Percentiles rank a stretch among this genome's conserved stretches.
These are phyloP conservation scores for Puya raimondii DNA, from an alignment of 176 grass and related monocot genomes.

Conservation along the genomic window DNA sequence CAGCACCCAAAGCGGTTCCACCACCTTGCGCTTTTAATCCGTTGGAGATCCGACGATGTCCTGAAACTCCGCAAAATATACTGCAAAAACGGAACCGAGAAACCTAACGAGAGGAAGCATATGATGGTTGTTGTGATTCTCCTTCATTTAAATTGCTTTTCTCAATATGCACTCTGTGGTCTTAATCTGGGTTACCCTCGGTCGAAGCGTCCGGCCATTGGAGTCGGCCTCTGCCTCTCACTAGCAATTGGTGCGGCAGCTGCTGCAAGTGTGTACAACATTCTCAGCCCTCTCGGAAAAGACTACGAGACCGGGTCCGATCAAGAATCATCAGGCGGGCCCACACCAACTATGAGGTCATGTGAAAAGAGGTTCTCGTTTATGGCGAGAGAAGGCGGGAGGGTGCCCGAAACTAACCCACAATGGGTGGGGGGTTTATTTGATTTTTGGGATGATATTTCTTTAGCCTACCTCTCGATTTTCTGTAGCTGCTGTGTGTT, in stretches of 20 bases:
- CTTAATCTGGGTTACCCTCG: slow-evolving; percentile 51
- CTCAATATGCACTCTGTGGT: slow-evolving; percentile 63
- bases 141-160: slow-evolving; percentile 70
- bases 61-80: slow-evolving; percentile 40
- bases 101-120: slow-evolving; percentile 72
- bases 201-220: slow-evolving; percentile 32
- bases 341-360: slow-evolving; percentile 19
- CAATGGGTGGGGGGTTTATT: slow-evolving; percentile 40
- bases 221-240: slow-evolving; percentile 44
- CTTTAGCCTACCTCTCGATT: slow-evolving; percentile 48
- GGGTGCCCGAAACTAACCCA: slow-evolving; percentile 6
- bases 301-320: slow-evolving; percentile 50
- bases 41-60: slow-evolving; percentile 42
- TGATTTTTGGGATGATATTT: slow-evolving; percentile 71
- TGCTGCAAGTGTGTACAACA: slow-evolving; percentile 53
- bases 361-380: slow-evolving; percentile 43
- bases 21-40: slow-evolving; percentile 41
- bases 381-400: slow-evolving; percentile 3
- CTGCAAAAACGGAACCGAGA: slow-evolving; percentile 48
- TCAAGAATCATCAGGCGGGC: slow-evolving; percentile 21
- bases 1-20: slow-evolving; percentile 57
- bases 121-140: slow-evolving; percentile 50
- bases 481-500: slow-evolving; percentile 87
- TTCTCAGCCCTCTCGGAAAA: slow-evolving; percentile 58
- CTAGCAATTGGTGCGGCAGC: slow-evolving; percentile 50